phyloP scores from a whole-genome alignment of 768 basidiomycete species.

The Leccinellum rugosiceps region DNA sequence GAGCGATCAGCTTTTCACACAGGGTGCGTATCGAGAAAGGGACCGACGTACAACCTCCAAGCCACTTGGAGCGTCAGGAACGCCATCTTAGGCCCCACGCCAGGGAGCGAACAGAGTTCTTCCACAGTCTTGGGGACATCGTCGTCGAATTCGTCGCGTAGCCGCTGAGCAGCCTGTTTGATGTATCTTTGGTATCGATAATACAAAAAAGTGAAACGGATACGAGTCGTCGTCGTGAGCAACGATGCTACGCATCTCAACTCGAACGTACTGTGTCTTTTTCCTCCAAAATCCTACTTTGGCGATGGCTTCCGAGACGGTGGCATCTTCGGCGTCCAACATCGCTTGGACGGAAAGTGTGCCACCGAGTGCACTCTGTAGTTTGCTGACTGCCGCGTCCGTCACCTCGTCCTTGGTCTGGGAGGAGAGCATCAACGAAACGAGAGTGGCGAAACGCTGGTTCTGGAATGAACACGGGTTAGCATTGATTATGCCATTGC shows the following conservation, averaged over 20 bases:
- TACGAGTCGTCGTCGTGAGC: neutral
- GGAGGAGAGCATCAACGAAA: conserved; percentile 93
- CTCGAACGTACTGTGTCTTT: conserved; percentile 64
- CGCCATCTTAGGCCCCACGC: conserved; percentile 97
- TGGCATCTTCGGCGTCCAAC: conserved; percentile 54
- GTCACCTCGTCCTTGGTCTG: conserved; percentile 95
- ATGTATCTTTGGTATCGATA: conserved; percentile 52
- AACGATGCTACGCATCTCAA: neutral
- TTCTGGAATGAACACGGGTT: conserved; percentile 44
- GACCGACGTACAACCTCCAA: conserved; percentile 65
- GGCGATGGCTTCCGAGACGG: conserved; percentile 72
- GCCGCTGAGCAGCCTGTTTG: conserved; percentile 63
- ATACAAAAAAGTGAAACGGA: neutral
- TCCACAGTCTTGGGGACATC: conserved; percentile 90
- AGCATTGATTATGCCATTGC: neutral
- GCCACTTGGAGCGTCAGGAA: conserved; percentile 81
- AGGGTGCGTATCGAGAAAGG: neutral
- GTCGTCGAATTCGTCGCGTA: conserved; percentile 70
- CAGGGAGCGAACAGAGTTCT: conserved; percentile 81
- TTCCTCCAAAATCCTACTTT: conserved; percentile 94
- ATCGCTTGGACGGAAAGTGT: conserved; percentile 74
- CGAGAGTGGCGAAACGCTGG: conserved; percentile 76
- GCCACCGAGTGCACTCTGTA: conserved; percentile 73
- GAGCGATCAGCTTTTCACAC: neutral
- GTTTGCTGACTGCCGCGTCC: conserved; percentile 69